Evolutionary conservation across 2,329 filamentous ascomycete genomes (phyloP), one percentile per base, ranked within the genome.

Genomic region (Diplocarpon rosae): DNA sequence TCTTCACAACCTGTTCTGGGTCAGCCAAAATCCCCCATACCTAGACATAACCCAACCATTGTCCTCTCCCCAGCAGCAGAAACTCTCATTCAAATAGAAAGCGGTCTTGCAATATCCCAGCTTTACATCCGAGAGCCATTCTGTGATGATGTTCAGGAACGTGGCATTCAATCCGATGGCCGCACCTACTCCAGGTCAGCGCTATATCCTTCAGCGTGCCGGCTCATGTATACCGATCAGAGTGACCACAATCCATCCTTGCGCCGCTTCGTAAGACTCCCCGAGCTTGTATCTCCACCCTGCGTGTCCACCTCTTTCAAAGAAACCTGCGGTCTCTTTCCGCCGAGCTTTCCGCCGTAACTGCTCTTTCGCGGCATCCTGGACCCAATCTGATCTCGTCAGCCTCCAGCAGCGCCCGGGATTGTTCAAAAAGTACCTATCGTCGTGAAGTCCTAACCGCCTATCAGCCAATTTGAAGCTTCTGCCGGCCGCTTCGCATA

Each of bases 61-160:
- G 57, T 95, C 88, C 45, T 92, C 85, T 31, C 92, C 92, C 88
- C 89, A 98, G 63, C 92, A 98, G 66, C 92, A 98, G 64, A 98
- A 98, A 62, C 78, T 83, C 71, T 96, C 87, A 64, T 98, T 98
- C 46, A 98, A 73, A 62, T 98, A 98, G 64, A 96, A 98, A 2
- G 81, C 90, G 8, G 89, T 95, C 11, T 80, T 84, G 70, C 92
- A 98, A 65, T 95, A 82, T n/a, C 92, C 92, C 59, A 90, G 71
- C 69, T 96, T 98, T 62, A 95, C 81, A 66, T 98, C 92, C 30
- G 86, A 84, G 50, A 98, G 69, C 90, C 92, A 98, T 66, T 98
- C 92, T 9, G 90, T 96, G 35, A 93, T 77, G 54, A 98, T 96
- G 61, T 94, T 96, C 48, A 98, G 68, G 47, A 95, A 80, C 0